phyloP scores from a whole-genome alignment of 345 rosid genomes.

The Eucalyptus grandis region DNA sequence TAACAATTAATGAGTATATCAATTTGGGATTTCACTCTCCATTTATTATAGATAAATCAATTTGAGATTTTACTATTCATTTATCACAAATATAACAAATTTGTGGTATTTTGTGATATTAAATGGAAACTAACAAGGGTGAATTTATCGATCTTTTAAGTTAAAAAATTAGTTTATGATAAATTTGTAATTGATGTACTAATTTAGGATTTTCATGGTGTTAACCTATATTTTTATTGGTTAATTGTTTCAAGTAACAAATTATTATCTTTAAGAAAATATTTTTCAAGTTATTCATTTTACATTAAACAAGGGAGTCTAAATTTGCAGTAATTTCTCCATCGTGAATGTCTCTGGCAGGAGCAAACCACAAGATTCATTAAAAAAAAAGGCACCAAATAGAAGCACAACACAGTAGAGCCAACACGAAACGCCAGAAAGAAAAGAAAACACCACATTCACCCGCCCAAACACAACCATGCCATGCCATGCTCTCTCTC shows the following conservation, averaged over 20 bases:
- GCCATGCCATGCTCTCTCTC: no score
- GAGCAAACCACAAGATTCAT: not conserved
- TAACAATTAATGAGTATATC: no score
- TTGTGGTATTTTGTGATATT: no score
- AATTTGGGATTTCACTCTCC: no score
- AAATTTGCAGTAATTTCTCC: not conserved
- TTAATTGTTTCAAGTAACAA: not conserved
- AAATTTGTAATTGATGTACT: no score
- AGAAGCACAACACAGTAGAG: not conserved
- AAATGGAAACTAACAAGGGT: accelerated
- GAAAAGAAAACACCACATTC: not conserved
- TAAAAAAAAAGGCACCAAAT: not conserved
- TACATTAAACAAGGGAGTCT: no score
- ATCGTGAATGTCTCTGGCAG: not conserved
- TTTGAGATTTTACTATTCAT: accelerated
- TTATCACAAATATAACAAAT: accelerated
- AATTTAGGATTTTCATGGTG: accelerated
- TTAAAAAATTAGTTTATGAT: no score
- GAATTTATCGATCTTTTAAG: no score
- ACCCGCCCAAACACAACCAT: no score
- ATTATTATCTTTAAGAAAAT: no score
- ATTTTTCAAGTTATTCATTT: no score
- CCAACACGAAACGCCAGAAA: not conserved
- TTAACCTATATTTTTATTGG: no score
- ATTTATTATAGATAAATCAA: accelerated